A percentile compares a stretch with the other conserved stretches of the same genome.
Conservation (phyloP, 169 alveolate species). For the Cryptosporidium tyzzeri region DNA sequence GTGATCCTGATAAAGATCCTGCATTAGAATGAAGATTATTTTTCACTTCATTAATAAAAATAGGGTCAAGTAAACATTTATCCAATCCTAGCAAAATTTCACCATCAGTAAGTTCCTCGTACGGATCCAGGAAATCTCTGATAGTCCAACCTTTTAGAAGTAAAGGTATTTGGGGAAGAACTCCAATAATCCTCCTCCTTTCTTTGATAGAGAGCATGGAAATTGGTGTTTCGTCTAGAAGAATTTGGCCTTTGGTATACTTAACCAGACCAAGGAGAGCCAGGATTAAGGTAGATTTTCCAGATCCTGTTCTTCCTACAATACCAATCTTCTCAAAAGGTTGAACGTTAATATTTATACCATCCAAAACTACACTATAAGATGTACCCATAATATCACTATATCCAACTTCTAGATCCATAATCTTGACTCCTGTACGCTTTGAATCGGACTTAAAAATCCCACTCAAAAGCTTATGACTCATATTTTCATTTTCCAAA, state of each 20-base stretch:
- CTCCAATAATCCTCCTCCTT: conserved; percentile 76
- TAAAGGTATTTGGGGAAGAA: conserved; percentile 81
- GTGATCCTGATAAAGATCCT: conserved; percentile 77
- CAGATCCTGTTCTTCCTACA: conserved; percentile 82
- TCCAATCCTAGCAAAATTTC: conserved; percentile 78
- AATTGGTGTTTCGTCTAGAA: conserved; percentile 77
- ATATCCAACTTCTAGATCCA: conserved; percentile 60
- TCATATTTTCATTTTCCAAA: not conserved
- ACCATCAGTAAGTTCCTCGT: conserved; percentile 74
- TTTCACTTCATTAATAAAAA: conserved; percentile 11
- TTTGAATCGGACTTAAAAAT: not conserved
- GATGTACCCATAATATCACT: conserved; percentile 20
- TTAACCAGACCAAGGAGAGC: conserved; percentile 79
- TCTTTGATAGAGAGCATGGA: conserved; percentile 65
- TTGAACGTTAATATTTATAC: conserved; percentile 76
- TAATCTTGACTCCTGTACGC: conserved; percentile 51
- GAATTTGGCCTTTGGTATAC: conserved; percentile 77
- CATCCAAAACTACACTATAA: conserved; percentile 15
- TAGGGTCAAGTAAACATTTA: conserved; percentile 43
- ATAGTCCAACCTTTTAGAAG: conserved; percentile 79
- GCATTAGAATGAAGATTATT: conserved; percentile 54
- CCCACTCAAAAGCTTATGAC: not conserved
- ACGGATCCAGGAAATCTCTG: conserved; percentile 80
- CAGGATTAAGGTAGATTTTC: conserved; percentile 79
- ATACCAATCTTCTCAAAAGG: conserved; percentile 79